These are phyloP conservation scores for Calonectria ilicicola DNA, from an alignment of 2,329 filamentous ascomycete species.

Conservation along the genomic window DNA sequence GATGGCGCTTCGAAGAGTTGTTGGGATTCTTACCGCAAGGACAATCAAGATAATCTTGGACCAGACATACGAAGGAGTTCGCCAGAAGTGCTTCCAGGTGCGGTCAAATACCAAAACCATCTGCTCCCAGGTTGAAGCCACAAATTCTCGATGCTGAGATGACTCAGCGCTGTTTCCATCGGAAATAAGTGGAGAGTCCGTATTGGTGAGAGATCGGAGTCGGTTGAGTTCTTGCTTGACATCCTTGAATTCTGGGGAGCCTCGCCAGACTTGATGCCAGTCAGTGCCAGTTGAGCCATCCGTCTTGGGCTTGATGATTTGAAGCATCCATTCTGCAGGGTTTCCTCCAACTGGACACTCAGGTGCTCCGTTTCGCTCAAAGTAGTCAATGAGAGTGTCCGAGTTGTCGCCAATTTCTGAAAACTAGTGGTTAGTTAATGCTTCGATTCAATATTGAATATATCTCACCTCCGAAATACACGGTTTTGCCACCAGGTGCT, in stretches of 20 bases:
- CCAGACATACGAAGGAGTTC: slow-evolving; percentile 88
- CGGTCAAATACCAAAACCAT: slow-evolving; percentile 48
- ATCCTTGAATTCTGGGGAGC: neutral
- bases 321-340: slow-evolving; percentile 75
- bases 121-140: slow-evolving; percentile 40
- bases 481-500: slow-evolving; percentile 79
- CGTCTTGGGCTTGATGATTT: slow-evolving; percentile 51
- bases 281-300: slow-evolving; percentile 60
- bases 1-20: neutral
- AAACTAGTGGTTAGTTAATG: neutral
- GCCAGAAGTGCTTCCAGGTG: slow-evolving; percentile 65
- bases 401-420: neutral
- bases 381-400: slow-evolving; percentile 48
- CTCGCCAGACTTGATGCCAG: slow-evolving; percentile 40
- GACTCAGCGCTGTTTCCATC: neutral
- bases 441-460: neutral
- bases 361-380: slow-evolving; percentile 77
- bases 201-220: neutral
- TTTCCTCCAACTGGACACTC: slow-evolving; percentile 60
- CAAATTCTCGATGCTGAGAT: slow-evolving; percentile 40
- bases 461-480: slow-evolving; percentile 74
- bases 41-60: slow-evolving; percentile 76
- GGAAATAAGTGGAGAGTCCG: neutral
- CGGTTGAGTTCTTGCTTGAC: neutral
- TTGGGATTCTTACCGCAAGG: slow-evolving; percentile 1